phyloP scores from a whole-genome alignment of 305 asterid genomes.

The Fraxinus albicans region DNA sequence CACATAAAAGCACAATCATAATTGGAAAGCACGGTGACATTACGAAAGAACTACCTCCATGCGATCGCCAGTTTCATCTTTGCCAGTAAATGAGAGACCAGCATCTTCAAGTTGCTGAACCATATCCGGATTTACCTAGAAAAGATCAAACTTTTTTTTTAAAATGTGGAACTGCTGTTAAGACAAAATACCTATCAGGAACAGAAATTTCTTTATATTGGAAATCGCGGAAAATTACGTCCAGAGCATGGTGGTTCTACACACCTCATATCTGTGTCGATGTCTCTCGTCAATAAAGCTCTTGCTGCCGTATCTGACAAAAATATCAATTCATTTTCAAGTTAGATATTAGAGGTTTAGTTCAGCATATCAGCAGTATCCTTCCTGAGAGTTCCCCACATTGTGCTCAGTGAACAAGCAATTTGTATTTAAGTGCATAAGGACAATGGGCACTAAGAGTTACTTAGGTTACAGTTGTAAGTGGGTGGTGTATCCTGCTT shows the following conservation, averaged over 20 bases:
- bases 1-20: neutral
- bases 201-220: constrained; percentile 11
- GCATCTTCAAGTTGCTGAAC: constrained; percentile 71
- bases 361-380: neutral
- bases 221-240: neutral
- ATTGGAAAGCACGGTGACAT: neutral
- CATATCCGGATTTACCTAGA: constrained; percentile 88
- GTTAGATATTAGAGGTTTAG: constrained; percentile 11
- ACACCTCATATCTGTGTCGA: constrained; percentile 96
- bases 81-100: constrained; percentile 83
- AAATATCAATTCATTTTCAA: constrained; percentile 3
- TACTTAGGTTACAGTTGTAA: neutral
- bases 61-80: constrained; percentile 83
- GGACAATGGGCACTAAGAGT: neutral
- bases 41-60: constrained; percentile 68
- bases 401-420: neutral
- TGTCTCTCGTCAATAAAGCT: constrained; percentile 87
- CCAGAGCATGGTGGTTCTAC: constrained; percentile 21
- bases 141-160: constrained; percentile 22
- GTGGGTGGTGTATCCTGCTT: neutral
- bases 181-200: neutral
- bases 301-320: constrained; percentile 57
- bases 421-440: neutral
- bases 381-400: neutral
- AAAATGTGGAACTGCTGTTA: neutral